Evolutionary conservation across 1,284 basidiomycete genomes (phyloP).

Genomic region (Meira miltonrushii): DNA sequence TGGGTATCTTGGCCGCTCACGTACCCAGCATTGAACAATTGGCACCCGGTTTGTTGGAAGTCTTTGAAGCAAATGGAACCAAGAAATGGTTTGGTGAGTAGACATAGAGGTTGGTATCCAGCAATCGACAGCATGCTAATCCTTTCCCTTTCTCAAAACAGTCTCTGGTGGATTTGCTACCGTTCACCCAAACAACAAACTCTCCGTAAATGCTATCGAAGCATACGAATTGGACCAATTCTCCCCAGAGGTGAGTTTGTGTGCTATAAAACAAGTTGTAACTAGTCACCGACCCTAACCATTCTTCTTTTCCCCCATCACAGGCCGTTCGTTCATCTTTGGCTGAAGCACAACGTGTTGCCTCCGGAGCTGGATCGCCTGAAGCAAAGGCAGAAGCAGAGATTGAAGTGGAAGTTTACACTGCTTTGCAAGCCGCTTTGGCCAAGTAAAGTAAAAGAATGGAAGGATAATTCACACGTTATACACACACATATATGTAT

Average conservation of each 20-base stretch:
- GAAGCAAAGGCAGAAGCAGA: slow-evolving; percentile 89
- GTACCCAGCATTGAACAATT: slow-evolving; percentile 51
- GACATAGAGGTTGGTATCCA: background rate
- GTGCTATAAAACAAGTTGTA: background rate
- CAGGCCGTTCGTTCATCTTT: slow-evolving; percentile 86
- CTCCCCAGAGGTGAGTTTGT: slow-evolving; percentile 67
- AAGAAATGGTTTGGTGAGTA: slow-evolving; percentile 50
- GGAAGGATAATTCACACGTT: background rate
- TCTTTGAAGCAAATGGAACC: slow-evolving; percentile 45
- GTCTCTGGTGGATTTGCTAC: slow-evolving; percentile 96
- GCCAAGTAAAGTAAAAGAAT: slow-evolving; percentile 16
- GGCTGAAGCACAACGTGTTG: slow-evolving; percentile 79
- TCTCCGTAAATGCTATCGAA: slow-evolving; percentile 96
- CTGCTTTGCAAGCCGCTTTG: slow-evolving; percentile 83
- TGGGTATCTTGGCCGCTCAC: slow-evolving; percentile 48
- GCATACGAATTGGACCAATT: slow-evolving; percentile 88
- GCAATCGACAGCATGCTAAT: background rate
- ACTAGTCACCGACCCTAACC: no score
- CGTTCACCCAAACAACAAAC: slow-evolving; percentile 91
- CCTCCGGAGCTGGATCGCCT: slow-evolving; percentile 76
- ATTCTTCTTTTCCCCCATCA: slow-evolving; percentile 7
- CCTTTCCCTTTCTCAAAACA: slow-evolving; percentile 51
- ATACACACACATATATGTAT: background rate
- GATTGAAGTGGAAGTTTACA: slow-evolving; percentile 93
- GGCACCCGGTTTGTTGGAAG: slow-evolving; percentile 49